phyloP scores from a whole-genome alignment of 768 basidiomycete genomes.

The Auricularia sp. region DNA sequence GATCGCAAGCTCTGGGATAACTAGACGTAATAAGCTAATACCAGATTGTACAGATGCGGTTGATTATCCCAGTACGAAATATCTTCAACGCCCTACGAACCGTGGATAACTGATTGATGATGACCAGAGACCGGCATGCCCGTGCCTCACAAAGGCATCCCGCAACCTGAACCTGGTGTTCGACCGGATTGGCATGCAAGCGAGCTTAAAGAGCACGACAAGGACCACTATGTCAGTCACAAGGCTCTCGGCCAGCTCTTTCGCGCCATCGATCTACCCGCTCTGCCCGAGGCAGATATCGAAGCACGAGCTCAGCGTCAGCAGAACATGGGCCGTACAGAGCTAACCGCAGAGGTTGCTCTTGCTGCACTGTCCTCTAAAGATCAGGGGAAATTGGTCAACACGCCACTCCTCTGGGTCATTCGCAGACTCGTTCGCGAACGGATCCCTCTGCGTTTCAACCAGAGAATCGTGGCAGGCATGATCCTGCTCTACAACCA shows the following conservation, averaged over 20 bases:
- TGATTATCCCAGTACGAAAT: constrained; percentile 43
- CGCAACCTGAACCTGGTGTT: constrained; percentile 21
- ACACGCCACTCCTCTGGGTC: background rate
- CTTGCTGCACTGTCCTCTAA: constrained; percentile 28
- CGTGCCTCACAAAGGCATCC: constrained; percentile 34
- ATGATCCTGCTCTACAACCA: constrained; percentile 15
- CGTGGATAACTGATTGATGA: no score
- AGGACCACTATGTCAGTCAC: constrained; percentile 40
- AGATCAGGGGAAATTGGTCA: background rate
- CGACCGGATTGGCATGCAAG: constrained; percentile 61
- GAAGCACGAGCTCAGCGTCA: constrained; percentile 16
- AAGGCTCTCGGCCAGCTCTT: constrained; percentile 53
- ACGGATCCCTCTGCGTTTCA: background rate
- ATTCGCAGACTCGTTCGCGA: background rate
- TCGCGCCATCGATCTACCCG: constrained; percentile 47
- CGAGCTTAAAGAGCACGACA: constrained; percentile 30
- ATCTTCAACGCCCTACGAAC: no score
- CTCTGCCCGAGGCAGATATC: constrained; percentile 12
- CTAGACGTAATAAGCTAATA: background rate
- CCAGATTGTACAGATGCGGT: constrained; percentile 35
- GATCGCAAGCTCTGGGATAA: background rate
- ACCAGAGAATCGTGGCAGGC: background rate
- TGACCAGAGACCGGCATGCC: constrained; percentile 16
- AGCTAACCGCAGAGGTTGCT: constrained; percentile 21
- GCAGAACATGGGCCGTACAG: constrained; percentile 11